phyloP scores from a whole-genome alignment of 257 asterid species.

The Solanum rostratum region DNA sequence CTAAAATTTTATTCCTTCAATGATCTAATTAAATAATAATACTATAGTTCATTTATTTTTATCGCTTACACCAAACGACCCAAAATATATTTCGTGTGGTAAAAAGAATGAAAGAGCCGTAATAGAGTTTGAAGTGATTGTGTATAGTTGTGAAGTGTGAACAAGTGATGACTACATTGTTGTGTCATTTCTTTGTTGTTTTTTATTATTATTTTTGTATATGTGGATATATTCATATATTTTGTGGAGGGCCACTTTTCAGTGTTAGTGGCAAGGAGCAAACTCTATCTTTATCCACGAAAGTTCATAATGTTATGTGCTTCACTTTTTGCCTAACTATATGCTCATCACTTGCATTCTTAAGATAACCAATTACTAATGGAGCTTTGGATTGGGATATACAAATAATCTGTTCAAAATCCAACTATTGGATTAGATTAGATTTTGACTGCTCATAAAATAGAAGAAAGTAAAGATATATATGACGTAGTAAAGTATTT shows the following conservation, averaged over 20 bases:
- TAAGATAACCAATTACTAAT: neutral
- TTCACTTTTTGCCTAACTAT: conserved; percentile 12
- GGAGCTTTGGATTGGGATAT: neutral
- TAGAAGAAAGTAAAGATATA: no score
- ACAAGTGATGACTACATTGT: conserved; percentile 10
- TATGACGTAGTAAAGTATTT: neutral
- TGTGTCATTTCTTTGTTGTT: conserved; percentile 13
- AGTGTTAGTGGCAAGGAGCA: conserved; percentile 5
- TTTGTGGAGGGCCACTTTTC: neutral
- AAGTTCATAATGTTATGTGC: neutral
- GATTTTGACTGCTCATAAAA: neutral
- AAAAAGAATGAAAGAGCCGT: neutral
- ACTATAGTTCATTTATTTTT: no score
- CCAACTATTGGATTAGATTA: neutral
- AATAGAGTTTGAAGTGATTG: conserved; percentile 2
- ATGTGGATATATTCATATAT: neutral
- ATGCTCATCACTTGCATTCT: conserved; percentile 4
- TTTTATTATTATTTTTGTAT: neutral
- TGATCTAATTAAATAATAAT: no score
- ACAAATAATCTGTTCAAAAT: neutral
- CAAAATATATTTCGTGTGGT: neutral
- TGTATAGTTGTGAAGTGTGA: conserved; percentile 2
- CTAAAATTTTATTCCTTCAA: no score
- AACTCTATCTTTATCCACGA: conserved; percentile 10
- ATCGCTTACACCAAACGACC: no score